Evolutionary conservation across 2,329 filamentous ascomycete genomes (phyloP).

Genomic region (Huntiella decipiens): DNA sequence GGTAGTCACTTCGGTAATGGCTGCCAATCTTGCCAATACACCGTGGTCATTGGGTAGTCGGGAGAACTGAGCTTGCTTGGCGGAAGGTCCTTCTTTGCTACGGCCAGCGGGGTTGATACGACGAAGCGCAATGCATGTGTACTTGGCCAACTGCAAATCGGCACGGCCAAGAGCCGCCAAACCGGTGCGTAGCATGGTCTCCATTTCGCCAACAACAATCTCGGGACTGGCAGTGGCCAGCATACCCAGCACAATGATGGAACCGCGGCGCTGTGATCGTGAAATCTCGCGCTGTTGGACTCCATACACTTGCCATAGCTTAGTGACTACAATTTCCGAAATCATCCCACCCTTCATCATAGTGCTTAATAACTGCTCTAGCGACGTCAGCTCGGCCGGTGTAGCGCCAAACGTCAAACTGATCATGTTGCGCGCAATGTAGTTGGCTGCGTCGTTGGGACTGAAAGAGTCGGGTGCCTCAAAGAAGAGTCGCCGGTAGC

Average conservation of each 20-base stretch:
- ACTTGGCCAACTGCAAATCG: conserved; percentile 81
- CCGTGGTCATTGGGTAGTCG: conserved; percentile 85
- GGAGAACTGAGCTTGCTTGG: conserved; percentile 47
- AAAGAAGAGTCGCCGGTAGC: conserved; percentile 90
- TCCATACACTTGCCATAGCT: conserved; percentile 95
- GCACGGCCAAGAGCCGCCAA: conserved; percentile 61
- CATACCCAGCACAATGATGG: conserved; percentile 96
- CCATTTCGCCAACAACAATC: conserved; percentile 87
- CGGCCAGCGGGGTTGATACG: conserved; percentile 76
- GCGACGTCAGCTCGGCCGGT: conserved; percentile 80
- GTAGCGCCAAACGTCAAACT: conserved; percentile 92
- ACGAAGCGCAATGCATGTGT: conserved; percentile 80
- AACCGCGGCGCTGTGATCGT: conserved; percentile 68
- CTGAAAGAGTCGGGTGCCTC: conserved; percentile 80
- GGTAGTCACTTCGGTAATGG: conserved; percentile 68
- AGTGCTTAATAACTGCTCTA: conserved; percentile 84
- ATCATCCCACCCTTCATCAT: conserved; percentile 94
- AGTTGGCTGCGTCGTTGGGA: conserved; percentile 80
- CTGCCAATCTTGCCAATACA: conserved; percentile 59
- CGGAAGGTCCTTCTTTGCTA: conserved; percentile 40
- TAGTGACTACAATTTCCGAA: conserved; percentile 67
- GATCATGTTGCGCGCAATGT: conserved; percentile 96
- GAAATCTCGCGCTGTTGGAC: conserved; percentile 89
- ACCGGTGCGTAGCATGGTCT: conserved; percentile 80
- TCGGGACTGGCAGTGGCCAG: conserved; percentile 80